phyloP scores from a whole-genome alignment of 768 basidiomycete genomes.

The Strobilomyces confusus region DNA sequence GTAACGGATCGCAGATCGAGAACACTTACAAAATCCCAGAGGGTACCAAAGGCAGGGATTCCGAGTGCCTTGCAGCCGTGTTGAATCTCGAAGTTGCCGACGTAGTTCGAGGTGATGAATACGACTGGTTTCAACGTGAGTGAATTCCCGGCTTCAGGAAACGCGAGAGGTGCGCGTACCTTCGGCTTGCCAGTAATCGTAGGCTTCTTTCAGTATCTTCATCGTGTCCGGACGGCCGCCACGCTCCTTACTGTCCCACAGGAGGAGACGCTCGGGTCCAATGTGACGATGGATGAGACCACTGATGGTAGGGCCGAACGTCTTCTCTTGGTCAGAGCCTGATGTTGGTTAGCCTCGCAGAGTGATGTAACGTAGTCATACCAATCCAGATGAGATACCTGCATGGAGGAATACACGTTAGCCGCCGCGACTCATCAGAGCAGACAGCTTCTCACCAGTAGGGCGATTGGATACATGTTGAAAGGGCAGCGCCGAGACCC shows the following conservation, averaged over 20 bases:
- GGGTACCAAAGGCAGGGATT: constrained; percentile 64
- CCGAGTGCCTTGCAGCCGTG: constrained; percentile 68
- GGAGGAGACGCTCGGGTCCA: constrained; percentile 65
- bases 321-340: constrained; percentile 81
- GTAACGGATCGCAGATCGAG: constrained; percentile 3
- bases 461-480: constrained; percentile 74
- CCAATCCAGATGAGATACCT: constrained; percentile 83
- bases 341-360: constrained; percentile 11
- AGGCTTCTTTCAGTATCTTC: constrained; percentile 69
- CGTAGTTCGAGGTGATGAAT: constrained; percentile 81
- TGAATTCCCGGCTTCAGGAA: background rate
- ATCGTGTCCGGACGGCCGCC: constrained; percentile 76
- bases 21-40: constrained; percentile 60
- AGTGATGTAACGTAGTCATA: constrained; percentile 23
- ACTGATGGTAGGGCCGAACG: constrained; percentile 77
- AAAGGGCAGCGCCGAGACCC: constrained; percentile 74
- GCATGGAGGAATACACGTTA: constrained; percentile 3
- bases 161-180: constrained; percentile 31
- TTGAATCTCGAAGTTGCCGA: constrained; percentile 77
- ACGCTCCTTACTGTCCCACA: constrained; percentile 75
- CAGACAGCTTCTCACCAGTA: constrained; percentile 47
- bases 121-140: constrained; percentile 43
- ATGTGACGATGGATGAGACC: constrained; percentile 68
- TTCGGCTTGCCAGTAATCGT: constrained; percentile 69
- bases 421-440: background rate